Base-by-base conservation (phyloP, 805 yeast genomes). In the Candida oleophila region DNA sequence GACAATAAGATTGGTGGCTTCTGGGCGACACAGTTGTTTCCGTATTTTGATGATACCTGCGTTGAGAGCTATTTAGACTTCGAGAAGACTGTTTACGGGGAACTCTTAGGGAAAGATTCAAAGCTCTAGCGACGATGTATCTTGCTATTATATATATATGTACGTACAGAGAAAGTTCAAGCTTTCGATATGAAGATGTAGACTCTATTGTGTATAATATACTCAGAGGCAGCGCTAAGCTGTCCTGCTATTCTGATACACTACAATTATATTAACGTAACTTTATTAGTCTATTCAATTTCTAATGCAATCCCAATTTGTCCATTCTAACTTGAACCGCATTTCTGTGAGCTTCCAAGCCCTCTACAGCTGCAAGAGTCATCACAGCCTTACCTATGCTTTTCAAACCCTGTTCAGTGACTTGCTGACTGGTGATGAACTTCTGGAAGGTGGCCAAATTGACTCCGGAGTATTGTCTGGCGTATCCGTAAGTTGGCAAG, bases 401-500 rank as follows among this genome's bases (percentile, higher is more conserved):
- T 62, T 80, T 73, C 57, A 94, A 77, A 19, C 99, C 99, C 64
- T 84, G 79, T 46, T 86, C 82, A 1, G 90, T 85, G 32, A 94
- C 89, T 60, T 85, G 89, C 73, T 94, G 99, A 22, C 96, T 80
- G 9, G 99, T 94, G 60, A 94, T 86, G 71, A 87, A 90, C 69
- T 94, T 94, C 68, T 88, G 95, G 82, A 89, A 94, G 0, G 97
- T 90, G 43, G 90, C 84, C 20, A 98, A 94, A 73, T 94, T 94
- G 46, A 91, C 97, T 51, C 99, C 99, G 54, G 95, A 85, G 72
- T 94, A 94, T 80, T 89, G 95, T 72, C 90, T 85, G 38, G 99
- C 98, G 62, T 92, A 94, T 43, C 99, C 99, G 62, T 94, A 94
- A 0, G 99, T 94, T 49, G 99, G 99, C 58, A 94, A 78, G 0